A percentile compares a stretch with the other conserved stretches of the same genome.
Conservation (phyloP, 768 basidiomycete genomes). For the Rhodosporidiobolus odoratus region DNA sequence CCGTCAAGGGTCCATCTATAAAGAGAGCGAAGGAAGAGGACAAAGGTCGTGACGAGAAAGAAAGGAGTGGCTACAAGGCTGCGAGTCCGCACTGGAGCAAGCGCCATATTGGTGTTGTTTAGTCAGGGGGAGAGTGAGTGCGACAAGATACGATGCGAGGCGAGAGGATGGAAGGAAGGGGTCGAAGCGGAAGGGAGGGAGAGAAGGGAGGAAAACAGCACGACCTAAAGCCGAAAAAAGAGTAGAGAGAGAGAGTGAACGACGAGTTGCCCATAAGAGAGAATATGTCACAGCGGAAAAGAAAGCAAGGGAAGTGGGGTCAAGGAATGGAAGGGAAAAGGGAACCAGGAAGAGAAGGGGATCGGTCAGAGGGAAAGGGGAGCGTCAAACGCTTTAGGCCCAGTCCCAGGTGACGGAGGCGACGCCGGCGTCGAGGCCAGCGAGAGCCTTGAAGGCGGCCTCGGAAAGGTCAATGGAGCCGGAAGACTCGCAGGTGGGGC, state of each 20-base stretch:
- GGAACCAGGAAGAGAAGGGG: not conserved
- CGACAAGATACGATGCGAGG: too few relatives aligned
- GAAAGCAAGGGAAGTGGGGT: not conserved
- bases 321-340: not conserved
- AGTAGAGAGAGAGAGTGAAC: not conserved
- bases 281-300: not conserved
- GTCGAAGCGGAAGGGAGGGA: not conserved
- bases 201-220: not conserved
- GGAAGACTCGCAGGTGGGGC: constrained; percentile 15
- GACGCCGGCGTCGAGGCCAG: constrained; percentile 53
- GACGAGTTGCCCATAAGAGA: not conserved
- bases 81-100: too few relatives aligned
- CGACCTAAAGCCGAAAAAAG: not conserved
- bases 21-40: too few relatives aligned
- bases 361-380: not conserved
- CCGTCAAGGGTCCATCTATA: too few relatives aligned
- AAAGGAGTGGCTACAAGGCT: too few relatives aligned
- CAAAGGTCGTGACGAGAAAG: too few relatives aligned
- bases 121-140: too few relatives aligned
- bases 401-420: constrained; percentile 51
- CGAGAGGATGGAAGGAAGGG: too few relatives aligned
- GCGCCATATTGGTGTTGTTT: too few relatives aligned
- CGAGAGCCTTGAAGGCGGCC: constrained; percentile 62
- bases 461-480: constrained; percentile 58
- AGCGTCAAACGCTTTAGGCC: not conserved